A percentile compares a stretch with the other conserved stretches of the same genome.
Conservation (phyloP, 2,329 filamentous ascomycete species). For the Curvularia lunata region DNA sequence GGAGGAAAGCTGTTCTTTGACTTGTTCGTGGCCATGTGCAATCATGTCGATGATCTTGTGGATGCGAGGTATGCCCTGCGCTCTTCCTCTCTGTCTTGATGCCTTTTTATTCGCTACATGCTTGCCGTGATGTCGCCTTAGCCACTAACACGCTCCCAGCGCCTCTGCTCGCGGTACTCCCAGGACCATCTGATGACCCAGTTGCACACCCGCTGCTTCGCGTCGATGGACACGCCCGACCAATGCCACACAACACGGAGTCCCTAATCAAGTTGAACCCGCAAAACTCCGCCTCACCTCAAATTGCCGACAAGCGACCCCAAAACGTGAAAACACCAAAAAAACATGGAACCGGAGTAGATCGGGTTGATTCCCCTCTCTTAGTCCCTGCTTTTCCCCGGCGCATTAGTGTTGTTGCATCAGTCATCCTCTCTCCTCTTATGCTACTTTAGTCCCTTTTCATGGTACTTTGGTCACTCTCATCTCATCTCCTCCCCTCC, state of each 20-base stretch:
- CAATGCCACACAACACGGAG: slow-evolving; percentile 19
- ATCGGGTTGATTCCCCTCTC: slow-evolving; percentile 37
- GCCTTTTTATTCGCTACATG: background rate
- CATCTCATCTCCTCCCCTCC: slow-evolving; percentile 24
- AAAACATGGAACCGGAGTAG: slow-evolving; percentile 29
- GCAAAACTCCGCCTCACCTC: slow-evolving; percentile 18
- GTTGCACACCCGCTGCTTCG: slow-evolving; percentile 20
- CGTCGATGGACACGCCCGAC: slow-evolving; percentile 27
- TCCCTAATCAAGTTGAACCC: slow-evolving; percentile 21
- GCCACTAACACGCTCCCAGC: slow-evolving; percentile 21
- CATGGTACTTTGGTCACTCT: slow-evolving; percentile 38
- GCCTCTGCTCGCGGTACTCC: slow-evolving; percentile 35
- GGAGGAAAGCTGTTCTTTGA: slow-evolving; percentile 97
- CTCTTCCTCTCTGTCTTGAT: slow-evolving; percentile 22
- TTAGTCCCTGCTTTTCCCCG: slow-evolving; percentile 33
- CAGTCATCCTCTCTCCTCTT: slow-evolving; percentile 22
- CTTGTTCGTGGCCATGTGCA: slow-evolving; percentile 97
- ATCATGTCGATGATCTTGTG: slow-evolving; percentile 95
- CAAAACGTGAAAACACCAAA: slow-evolving; percentile 40
- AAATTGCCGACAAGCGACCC: slow-evolving; percentile 34
- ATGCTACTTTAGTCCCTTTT: slow-evolving; percentile 16
- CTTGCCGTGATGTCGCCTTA: slow-evolving; percentile 14
- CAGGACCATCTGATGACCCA: slow-evolving; percentile 33
- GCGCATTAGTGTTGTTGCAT: slow-evolving; percentile 36
- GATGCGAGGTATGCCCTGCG: slow-evolving; percentile 67